These are phyloP conservation scores for Catunica adiposa DNA, from an alignment of 2,329 filamentous ascomycete genomes.

Conservation along the genomic window DNA sequence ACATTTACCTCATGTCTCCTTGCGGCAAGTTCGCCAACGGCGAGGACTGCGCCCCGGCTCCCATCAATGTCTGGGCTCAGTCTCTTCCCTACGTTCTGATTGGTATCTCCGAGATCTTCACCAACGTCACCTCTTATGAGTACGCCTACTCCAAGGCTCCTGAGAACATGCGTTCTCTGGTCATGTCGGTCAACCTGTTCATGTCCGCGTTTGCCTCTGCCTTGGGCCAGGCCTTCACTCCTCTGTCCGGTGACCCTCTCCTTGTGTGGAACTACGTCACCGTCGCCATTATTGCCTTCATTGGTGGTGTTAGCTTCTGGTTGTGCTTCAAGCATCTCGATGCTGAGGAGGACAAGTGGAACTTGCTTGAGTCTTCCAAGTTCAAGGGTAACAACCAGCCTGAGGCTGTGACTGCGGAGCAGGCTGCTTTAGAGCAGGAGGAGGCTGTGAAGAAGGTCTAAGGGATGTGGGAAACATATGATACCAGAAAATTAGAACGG, in stretches of 20 bases:
- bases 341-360: slow-evolving; percentile 49
- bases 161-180: slow-evolving; percentile 65
- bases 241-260: slow-evolving; percentile 45
- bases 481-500: not conserved
- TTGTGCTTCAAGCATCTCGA: slow-evolving; percentile 49
- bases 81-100: slow-evolving; percentile 34
- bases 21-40: slow-evolving; percentile 40
- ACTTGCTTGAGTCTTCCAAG: slow-evolving; percentile 37
- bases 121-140: slow-evolving; percentile 46
- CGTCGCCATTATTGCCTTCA: slow-evolving; percentile 43
- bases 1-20: slow-evolving; percentile 45
- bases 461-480: not conserved
- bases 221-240: slow-evolving; percentile 50
- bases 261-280: slow-evolving; percentile 56
- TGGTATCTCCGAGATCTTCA: slow-evolving; percentile 36
- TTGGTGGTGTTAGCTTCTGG: slow-evolving; percentile 53
- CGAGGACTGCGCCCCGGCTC: slow-evolving; percentile 35
- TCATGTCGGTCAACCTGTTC: slow-evolving; percentile 52
- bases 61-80: slow-evolving; percentile 50
- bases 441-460: slow-evolving; percentile 11
- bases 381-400: slow-evolving; percentile 27
- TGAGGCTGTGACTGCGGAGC: slow-evolving; percentile 16
- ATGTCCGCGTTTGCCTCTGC: slow-evolving; percentile 54
- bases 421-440: slow-evolving; percentile 3
- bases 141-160: slow-evolving; percentile 67